Evolutionary conservation across 75 land plant genomes (phyloP).

Genomic region (Pseudotsuga menziesii): DNA sequence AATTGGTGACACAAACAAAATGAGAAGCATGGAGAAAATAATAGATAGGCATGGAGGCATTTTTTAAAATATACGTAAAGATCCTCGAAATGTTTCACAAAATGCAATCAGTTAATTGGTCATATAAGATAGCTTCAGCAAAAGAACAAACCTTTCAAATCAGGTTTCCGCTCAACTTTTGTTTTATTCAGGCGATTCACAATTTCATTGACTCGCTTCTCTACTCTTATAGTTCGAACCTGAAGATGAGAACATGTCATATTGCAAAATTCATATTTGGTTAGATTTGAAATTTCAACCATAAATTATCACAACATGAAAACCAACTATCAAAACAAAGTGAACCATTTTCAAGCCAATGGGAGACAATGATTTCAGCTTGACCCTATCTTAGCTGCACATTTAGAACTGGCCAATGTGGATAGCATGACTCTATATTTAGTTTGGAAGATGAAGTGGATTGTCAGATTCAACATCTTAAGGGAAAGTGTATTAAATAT

Average conservation of each 20-base stretch:
- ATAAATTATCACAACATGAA: not conserved
- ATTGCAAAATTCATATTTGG: not conserved
- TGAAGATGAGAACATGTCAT: constrained; percentile 20
- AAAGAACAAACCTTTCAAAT: constrained; percentile 69
- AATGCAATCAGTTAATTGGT: not conserved
- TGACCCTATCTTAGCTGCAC: not conserved
- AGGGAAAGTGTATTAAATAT: too few species aligned
- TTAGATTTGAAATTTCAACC: not conserved
- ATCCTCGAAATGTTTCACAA: too few species aligned
- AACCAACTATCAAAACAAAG: not conserved
- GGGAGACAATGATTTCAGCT: not conserved
- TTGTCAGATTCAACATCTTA: not conserved
- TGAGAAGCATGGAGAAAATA: not conserved
- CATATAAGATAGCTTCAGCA: not conserved
- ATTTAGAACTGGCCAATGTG: not conserved
- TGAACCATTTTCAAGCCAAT: not conserved
- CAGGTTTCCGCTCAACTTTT: constrained; percentile 87
- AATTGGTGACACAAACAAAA: not conserved
- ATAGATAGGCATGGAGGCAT: not conserved
- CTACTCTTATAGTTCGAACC: constrained; percentile 91
- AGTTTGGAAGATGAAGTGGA: not conserved
- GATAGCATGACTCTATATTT: not conserved
- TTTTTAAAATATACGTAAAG: not conserved
- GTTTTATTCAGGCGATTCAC: constrained; percentile 96
- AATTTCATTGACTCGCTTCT: constrained; percentile 89